Conservation (phyloP, 768 basidiomycete genomes). For the Auricularia heimuer region DNA sequence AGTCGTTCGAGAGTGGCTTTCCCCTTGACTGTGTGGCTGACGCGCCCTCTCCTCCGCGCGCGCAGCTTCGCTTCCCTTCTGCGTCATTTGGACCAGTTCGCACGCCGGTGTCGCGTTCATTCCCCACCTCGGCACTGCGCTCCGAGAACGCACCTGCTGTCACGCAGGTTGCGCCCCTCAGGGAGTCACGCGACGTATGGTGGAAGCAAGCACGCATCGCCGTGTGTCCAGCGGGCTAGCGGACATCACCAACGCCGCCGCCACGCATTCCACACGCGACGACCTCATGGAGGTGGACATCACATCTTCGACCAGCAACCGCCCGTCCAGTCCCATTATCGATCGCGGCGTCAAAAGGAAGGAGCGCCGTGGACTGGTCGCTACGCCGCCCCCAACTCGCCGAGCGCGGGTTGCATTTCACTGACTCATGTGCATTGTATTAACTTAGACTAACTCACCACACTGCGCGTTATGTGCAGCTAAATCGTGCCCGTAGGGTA, state of each 20-base stretch:
- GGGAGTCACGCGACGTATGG: no score
- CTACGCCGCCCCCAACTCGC: background rate
- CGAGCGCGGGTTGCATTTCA: background rate
- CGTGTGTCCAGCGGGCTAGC: background rate
- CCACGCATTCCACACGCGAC: background rate
- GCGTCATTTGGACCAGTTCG: background rate
- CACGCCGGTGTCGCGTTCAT: no score
- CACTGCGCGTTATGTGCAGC: background rate
- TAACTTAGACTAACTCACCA: no score
- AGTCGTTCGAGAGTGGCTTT: background rate
- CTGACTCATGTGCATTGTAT: no score
- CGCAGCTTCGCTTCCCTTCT: background rate
- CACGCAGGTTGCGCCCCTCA: background rate
- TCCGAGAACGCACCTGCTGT: background rate
- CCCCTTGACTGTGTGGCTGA: background rate
- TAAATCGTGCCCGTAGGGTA: background rate
- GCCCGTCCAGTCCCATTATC: background rate
- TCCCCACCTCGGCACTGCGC: no score
- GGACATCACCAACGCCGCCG: background rate
- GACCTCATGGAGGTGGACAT: background rate
- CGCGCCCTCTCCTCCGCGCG: background rate
- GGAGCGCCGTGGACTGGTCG: background rate
- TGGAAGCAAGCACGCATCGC: no score
- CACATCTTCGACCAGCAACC: background rate
- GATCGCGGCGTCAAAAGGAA: background rate